Percentiles rank a stretch among this genome's conserved stretches.
Evolutionary conservation across 192 early-diverging fungal genomes (phyloP).

Genomic region (Bifiguratus adelaidae): DNA sequence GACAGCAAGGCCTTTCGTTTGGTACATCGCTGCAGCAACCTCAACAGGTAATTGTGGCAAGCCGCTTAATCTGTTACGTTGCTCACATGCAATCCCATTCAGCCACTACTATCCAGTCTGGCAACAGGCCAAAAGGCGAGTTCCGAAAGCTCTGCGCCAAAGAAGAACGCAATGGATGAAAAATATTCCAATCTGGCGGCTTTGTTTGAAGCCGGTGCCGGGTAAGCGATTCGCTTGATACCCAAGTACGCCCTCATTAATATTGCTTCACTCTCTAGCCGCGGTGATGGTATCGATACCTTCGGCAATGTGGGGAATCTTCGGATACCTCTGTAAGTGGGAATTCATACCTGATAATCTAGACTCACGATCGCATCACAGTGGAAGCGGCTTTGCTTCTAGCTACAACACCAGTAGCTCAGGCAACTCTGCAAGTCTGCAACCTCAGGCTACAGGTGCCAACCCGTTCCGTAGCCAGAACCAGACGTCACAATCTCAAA

Average conservation of each 20-base stretch:
- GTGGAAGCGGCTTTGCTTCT: no score
- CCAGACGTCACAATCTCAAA: no score
- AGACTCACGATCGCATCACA: no score
- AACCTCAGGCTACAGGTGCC: no score
- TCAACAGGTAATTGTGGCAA: no score
- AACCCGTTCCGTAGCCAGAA: no score
- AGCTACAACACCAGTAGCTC: no score
- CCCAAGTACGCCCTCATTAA: conserved; percentile 18
- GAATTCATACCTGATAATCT: no score
- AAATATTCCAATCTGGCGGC: background rate
- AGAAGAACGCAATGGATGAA: background rate
- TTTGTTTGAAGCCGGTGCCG: background rate
- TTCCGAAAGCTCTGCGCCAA: conserved; percentile 5
- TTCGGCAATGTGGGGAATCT: conserved; percentile 40
- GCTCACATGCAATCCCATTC: no score
- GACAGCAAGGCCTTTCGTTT: background rate
- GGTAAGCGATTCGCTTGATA: conserved; percentile 8
- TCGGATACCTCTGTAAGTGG: conserved; percentile 38
- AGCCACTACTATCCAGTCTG: conserved; percentile 3
- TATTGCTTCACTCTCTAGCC: conserved; percentile 11
- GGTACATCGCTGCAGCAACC: background rate
- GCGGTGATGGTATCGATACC: conserved; percentile 43
- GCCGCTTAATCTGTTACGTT: no score
- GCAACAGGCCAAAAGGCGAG: conserved; percentile 17
- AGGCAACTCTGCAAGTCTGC: no score